phyloP scores from a whole-genome alignment of 805 yeast species.

The Metschnikowia lunata region DNA sequence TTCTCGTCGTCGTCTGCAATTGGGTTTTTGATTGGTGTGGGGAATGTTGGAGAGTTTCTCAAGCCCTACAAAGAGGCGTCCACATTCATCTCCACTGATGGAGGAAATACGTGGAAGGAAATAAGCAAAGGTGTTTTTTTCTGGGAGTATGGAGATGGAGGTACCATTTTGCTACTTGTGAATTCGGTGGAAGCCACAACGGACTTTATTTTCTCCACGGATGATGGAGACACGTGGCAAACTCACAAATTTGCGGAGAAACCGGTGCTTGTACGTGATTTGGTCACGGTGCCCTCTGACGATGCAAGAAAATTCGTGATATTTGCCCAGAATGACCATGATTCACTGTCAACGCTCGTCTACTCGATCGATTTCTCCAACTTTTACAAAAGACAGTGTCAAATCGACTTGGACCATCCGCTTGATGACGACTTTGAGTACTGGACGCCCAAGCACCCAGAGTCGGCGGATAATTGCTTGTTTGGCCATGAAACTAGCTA shows the following conservation, averaged over 20 bases:
- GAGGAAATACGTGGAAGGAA: conserved; percentile 86
- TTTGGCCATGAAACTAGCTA: conserved; percentile 42
- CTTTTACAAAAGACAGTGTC: conserved; percentile 36
- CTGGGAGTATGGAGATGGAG: conserved; percentile 98
- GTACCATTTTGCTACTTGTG: conserved; percentile 76
- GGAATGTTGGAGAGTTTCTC: conserved; percentile 74
- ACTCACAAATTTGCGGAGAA: conserved; percentile 59
- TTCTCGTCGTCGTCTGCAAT: conserved; percentile 84
- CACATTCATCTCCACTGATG: conserved; percentile 83
- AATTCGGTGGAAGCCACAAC: conserved; percentile 56
- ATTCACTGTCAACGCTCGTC: conserved; percentile 42
- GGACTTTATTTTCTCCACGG: conserved; percentile 58
- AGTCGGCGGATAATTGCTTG: conserved; percentile 33
- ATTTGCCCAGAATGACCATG: conserved; percentile 35
- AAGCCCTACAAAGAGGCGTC: conserved; percentile 48
- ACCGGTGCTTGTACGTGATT: conserved; percentile 56
- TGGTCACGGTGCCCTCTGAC: conserved; percentile 89
- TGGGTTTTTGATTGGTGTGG: conserved; percentile 88
- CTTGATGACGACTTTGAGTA: conserved; percentile 38
- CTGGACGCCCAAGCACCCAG: conserved; percentile 41
- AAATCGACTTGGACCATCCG: conserved; percentile 40
- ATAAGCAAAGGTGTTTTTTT: conserved; percentile 66
- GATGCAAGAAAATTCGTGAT: conserved; percentile 76
- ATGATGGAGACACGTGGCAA: conserved; percentile 77
- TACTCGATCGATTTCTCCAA: conserved; percentile 36